phyloP scores from a whole-genome alignment of 23 red algal species.

The Chondrus crispus region DNA sequence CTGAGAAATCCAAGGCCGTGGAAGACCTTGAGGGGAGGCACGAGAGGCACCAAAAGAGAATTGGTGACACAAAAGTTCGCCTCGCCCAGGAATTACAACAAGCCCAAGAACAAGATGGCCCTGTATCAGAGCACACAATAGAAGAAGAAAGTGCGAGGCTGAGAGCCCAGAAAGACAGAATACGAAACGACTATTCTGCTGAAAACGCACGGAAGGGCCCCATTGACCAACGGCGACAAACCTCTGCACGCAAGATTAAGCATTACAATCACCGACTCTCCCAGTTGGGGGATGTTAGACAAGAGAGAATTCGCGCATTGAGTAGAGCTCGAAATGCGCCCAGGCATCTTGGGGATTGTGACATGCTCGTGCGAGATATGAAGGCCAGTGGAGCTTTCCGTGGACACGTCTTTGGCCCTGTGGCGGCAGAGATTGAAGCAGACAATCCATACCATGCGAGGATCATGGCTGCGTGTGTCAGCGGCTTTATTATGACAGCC shows the following conservation, averaged over 20 bases:
- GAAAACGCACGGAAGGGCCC: neutral
- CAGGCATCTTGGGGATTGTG: neutral
- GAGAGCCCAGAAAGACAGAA: neutral
- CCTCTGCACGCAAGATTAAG: slow-evolving; percentile 20
- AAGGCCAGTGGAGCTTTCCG: slow-evolving; percentile 26
- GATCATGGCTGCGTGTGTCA: slow-evolving; percentile 55
- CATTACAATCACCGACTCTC: slow-evolving; percentile 27
- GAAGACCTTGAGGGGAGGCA: slow-evolving; percentile 15
- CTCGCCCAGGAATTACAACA: neutral
- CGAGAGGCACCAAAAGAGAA: slow-evolving; percentile 8
- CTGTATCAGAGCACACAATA: neutral
- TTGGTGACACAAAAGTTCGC: neutral
- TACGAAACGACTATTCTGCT: neutral
- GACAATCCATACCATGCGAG: slow-evolving; percentile 61
- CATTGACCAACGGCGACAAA: slow-evolving; percentile 2
- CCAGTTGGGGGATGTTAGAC: slow-evolving; percentile 9
- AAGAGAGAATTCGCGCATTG: slow-evolving; percentile 1
- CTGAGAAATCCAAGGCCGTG: neutral
- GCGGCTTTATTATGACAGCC: slow-evolving; percentile 42
- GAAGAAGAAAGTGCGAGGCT: slow-evolving; percentile 1
- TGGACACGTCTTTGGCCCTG: slow-evolving; percentile 63
- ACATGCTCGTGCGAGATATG: neutral
- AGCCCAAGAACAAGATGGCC: neutral
- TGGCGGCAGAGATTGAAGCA: slow-evolving; percentile 62
- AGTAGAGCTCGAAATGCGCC: slow-evolving; percentile 2